Evolutionary conservation across 2,329 filamentous ascomycete genomes (phyloP), one percentile per base, ranked within the genome.

Genomic region (Colletotrichum cuscutae): DNA sequence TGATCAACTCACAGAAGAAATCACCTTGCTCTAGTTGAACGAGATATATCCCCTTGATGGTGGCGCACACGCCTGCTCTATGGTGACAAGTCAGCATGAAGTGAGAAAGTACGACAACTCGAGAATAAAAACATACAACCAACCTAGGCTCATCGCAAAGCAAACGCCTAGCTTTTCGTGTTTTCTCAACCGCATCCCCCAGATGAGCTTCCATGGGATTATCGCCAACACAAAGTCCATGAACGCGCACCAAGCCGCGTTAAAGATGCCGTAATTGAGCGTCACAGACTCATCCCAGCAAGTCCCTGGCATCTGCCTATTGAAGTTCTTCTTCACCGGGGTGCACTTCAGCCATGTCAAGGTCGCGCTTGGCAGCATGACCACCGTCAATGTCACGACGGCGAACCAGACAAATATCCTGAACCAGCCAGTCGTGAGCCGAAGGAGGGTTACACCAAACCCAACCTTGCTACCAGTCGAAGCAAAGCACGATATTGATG

Each of bases 151-250:
- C 74, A 75, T 74, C 1, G 79, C 79, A 5, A 80, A 72, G 4
- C 76, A 77, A 2, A 81, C 76, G 19, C 79, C 78, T 1, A 81
- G 71, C 66, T 77, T 77, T 65, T 81, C 80, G 11, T 74, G 70
- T n/a, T 37, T 77, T 35, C 68, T 76, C 79, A 81, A 79, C 15
- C 78, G 76, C 61, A 81, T 74, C 7, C 77, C 74, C 71, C 76
- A 76, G 4, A 81, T 77, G 4, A 81, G 54, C 58, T 77, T 77
- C 79, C 80, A 81, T 0, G 80, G 79, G 3, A 81, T 59, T 32
- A 77, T 59, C 1, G 80, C 79, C 53, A 81, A 71, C 4, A 73
- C 57, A 11, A 81, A 78, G 72, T 81, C 79, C 53, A 77, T 72
- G 1, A 76, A 75, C 73, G 66, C 62, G 3, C 70, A 69, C 70